These are phyloP conservation scores for Allium sativum DNA, from an alignment of 106 monocot species.

Conservation along the genomic window DNA sequence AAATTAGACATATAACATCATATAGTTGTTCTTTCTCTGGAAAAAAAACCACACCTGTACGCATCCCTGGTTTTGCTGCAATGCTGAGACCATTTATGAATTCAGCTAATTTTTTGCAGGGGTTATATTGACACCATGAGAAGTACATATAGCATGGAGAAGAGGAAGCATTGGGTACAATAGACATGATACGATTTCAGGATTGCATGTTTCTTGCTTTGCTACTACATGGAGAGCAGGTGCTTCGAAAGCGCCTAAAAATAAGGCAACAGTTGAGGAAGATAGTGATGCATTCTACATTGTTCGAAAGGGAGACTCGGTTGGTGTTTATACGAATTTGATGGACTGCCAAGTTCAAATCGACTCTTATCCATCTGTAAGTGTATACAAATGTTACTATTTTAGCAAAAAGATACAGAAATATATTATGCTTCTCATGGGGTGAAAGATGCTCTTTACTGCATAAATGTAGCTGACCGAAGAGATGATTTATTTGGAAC, in stretches of 20 bases:
- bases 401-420: too few relatives aligned
- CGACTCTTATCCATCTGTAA: too few relatives aligned
- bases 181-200: constrained; percentile 10
- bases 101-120: constrained; percentile 12
- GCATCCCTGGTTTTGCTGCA: constrained; percentile 13
- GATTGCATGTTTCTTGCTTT: constrained; percentile 19
- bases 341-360: constrained; percentile 87
- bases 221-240: constrained; percentile 15
- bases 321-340: constrained; percentile 69
- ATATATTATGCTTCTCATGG: too few relatives aligned
- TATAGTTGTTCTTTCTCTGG: constrained; percentile 8
- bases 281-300: constrained; percentile 70
- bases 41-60: too few relatives aligned
- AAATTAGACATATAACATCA: background rate
- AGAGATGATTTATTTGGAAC: too few relatives aligned
- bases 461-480: too few relatives aligned
- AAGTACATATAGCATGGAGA: constrained; percentile 28
- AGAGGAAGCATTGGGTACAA: constrained; percentile 13
- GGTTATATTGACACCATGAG: constrained; percentile 26
- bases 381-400: too few relatives aligned
- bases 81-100: constrained; percentile 17
- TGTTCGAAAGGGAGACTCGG: constrained; percentile 70
- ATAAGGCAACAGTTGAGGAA: constrained; percentile 19
- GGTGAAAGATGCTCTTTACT: too few relatives aligned
- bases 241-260: constrained; percentile 6